Evolutionary conservation across 2,329 filamentous ascomycete genomes (phyloP), one percentile per base, ranked within the genome.

Genomic region (Lecanicillium sp.): DNA sequence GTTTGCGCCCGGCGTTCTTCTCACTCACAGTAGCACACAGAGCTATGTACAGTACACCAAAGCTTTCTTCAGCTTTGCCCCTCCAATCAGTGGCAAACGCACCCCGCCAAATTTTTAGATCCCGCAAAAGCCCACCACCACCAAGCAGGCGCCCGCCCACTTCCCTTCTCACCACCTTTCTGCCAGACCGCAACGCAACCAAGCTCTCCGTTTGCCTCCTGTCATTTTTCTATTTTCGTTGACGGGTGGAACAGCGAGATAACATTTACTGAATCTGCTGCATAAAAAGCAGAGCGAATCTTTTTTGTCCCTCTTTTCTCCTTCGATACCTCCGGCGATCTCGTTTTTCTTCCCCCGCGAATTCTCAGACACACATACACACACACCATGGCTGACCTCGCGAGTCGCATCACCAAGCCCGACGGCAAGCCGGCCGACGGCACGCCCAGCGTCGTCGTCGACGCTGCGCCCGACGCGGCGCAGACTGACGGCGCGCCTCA

Each of bases 351-450:
- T 24, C 14, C 29, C 11, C 32, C 15, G 7, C 20, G 3, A 14
- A 19, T 19, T 7, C n/a, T 36, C 30, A 29, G 26, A 30, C 40
- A 24, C 14, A 33, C 39, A 19, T n/a, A 10, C 30, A 19, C 26
- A 23, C n/a, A 12, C 55, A 58, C 46, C 15, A 75, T 75, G 72
- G 63, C 72, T 46, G 72, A 75, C 56, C 69, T 76, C 36, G 73
- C 74, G 40, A 75, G 71, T 58, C 72, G 73, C 53, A 74, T 75
- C 57, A 73, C 72, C 17, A 65, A 72, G 48, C 73, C 73, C 3
- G 65, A 64, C 15, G 64, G 62, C 46, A 57, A 50, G 23, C 43
- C 56, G 14, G 55, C 57, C 15, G 56, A 54, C 40, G 51, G 54
- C 30, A 62, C 60, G 5, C 55, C 56, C 45, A 46, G 58, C 21